Percentiles rank a stretch among this genome's conserved stretches.
Evolutionary conservation across 2,329 filamentous ascomycete genomes (phyloP).

Genomic region (Penicillium sp.): DNA sequence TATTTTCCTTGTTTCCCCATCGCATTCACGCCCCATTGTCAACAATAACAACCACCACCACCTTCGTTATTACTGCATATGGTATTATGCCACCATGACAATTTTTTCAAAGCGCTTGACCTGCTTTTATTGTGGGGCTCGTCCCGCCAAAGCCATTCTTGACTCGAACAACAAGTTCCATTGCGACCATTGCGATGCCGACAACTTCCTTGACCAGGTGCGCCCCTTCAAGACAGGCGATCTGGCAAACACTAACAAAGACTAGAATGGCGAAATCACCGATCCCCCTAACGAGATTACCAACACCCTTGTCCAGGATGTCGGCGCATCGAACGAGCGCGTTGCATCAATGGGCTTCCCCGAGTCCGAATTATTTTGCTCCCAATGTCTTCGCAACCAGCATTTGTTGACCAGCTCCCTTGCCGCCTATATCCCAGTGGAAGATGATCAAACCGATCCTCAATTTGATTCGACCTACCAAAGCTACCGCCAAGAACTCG

Average conservation of each 20-base stretch:
- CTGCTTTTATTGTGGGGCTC: slow-evolving; percentile 83
- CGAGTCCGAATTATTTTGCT: slow-evolving; percentile 62
- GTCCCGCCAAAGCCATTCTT: slow-evolving; percentile 61
- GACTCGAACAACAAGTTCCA: slow-evolving; percentile 65
- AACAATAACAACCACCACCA: slow-evolving; percentile 13
- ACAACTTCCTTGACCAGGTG: slow-evolving; percentile 88
- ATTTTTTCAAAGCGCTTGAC: slow-evolving; percentile 52
- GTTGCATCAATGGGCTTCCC: slow-evolving; percentile 31
- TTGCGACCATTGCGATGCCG: slow-evolving; percentile 77
- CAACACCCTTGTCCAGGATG: slow-evolving; percentile 35
- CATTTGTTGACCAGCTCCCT: slow-evolving; percentile 73
- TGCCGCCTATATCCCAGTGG: slow-evolving; percentile 73
- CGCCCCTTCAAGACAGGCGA: neutral
- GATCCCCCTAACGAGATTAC: slow-evolving; percentile 72
- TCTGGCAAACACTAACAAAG: neutral
- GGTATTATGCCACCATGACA: slow-evolving; percentile 40
- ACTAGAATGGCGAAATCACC: slow-evolving; percentile 79
- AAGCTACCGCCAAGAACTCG: slow-evolving; percentile 69
- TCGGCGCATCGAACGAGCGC: slow-evolving; percentile 50
- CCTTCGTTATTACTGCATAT: slow-evolving; percentile 3
- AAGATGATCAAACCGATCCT: slow-evolving; percentile 66
- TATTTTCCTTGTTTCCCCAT: slow-evolving; percentile 12
- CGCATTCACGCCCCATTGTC: slow-evolving; percentile 4
- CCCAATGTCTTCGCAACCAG: slow-evolving; percentile 84
- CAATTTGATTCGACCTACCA: slow-evolving; percentile 69